A percentile compares a stretch with the other conserved stretches of the same genome.
These are phyloP conservation scores for Cladophialophora bantiana DNA, from an alignment of 2,329 filamentous ascomycete species.

Conservation along the genomic window DNA sequence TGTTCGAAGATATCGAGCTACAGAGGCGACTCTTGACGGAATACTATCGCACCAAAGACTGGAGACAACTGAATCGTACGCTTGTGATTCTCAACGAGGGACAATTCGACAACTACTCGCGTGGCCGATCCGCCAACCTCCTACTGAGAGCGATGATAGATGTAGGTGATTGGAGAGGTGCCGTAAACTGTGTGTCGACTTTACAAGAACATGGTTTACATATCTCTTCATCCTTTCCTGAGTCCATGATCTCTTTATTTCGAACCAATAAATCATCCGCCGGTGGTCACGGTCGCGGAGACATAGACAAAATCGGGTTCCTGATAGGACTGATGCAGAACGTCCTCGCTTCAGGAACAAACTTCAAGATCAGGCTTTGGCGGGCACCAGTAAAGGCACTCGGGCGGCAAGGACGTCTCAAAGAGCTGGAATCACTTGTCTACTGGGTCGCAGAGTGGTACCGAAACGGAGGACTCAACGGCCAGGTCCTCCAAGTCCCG, in stretches of 20 bases:
- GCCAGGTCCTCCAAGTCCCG: neutral
- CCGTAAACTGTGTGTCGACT: constrained; percentile 13
- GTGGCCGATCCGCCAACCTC: constrained; percentile 46
- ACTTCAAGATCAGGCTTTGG: constrained; percentile 59
- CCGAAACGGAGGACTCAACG: constrained; percentile 21
- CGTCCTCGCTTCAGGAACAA: constrained; percentile 54
- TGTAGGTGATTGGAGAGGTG: constrained; percentile 46
- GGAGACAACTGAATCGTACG: constrained; percentile 61
- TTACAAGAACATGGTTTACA: constrained; percentile 17
- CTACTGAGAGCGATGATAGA: constrained; percentile 47
- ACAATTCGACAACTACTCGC: constrained; percentile 43
- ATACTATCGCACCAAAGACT: constrained; percentile 60
- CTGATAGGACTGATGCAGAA: constrained; percentile 57
- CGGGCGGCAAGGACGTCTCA: constrained; percentile 46
- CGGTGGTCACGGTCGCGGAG: neutral
- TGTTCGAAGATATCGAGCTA: constrained; percentile 62
- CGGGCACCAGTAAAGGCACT: constrained; percentile 65
- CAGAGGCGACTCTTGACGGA: constrained; percentile 63
- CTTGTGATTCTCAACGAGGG: constrained; percentile 58
- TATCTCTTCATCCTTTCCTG: constrained; percentile 14
- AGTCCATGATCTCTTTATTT: constrained; percentile 12
- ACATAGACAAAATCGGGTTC: constrained; percentile 44
- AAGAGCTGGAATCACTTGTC: constrained; percentile 27
- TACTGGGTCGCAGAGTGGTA: constrained; percentile 38
- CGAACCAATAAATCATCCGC: neutral